Conservation (phyloP, 192 early-diverging fungal species). For the Backusella mclennaniae region DNA sequence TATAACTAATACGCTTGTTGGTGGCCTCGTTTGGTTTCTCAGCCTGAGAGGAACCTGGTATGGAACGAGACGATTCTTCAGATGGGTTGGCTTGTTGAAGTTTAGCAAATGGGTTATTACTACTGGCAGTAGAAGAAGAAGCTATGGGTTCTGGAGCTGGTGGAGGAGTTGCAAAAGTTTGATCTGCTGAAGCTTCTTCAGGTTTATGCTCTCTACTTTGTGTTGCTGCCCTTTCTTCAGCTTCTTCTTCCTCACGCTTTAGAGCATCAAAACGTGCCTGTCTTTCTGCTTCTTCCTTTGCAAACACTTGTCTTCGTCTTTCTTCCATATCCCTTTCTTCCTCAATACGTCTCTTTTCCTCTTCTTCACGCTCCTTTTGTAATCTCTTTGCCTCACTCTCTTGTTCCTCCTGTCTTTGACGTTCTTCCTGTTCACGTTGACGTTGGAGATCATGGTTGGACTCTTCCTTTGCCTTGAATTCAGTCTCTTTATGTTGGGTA, state of each 20-base stretch:
- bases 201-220: constrained; percentile 12
- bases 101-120: constrained; percentile 42
- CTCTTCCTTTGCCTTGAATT: constrained; percentile 25
- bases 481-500: constrained; percentile 30
- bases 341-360: constrained; percentile 13
- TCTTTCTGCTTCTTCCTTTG: constrained; percentile 16
- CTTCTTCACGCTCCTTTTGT: constrained; percentile 8
- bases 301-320: constrained; percentile 17
- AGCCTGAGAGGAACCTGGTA: neutral
- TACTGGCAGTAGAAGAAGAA: neutral
- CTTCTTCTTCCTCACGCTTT: constrained; percentile 12
- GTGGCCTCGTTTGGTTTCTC: constrained; percentile 16
- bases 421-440: constrained; percentile 6
- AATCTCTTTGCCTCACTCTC: constrained; percentile 3
- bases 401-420: constrained; percentile 16
- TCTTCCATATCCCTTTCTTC: constrained; percentile 13
- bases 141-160: neutral
- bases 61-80: neutral
- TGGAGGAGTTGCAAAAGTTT: neutral
- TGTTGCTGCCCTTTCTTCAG: neutral
- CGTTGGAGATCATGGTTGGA: neutral
- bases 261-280: constrained; percentile 17
- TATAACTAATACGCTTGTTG: constrained; percentile 39
- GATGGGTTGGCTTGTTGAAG: neutral
- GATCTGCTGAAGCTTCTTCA: neutral